Evolutionary conservation across 495 filamentous ascomycete species (phyloP), one percentile per base, ranked within the genome.

Genomic region (Lepraria neglecta): DNA sequence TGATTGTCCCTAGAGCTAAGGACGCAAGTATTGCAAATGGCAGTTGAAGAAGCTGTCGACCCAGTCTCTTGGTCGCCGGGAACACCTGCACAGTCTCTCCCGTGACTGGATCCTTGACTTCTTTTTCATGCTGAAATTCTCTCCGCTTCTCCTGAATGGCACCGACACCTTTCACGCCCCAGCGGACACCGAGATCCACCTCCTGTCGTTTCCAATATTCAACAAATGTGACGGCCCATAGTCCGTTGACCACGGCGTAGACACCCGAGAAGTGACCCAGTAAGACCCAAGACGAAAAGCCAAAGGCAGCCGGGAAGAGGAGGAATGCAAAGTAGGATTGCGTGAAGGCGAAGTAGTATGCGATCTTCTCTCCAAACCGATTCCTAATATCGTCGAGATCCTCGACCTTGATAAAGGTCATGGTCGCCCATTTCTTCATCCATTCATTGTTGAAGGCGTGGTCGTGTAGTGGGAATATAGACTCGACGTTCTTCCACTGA

Each of bases 171-270:
- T 88, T 87, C 12, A 96, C 92, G 27, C 91, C 88, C 94, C 94
- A 98, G 48, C 90, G 85, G 40, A 96, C 85, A 24, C 89, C 88
- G 12, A 97, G 77, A 71, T 98, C 95, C 14, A 87, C 78, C 72
- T 98, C 92, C 74, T 96, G 89, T 61, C 88, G 87, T 75, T 94
- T 96, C 94, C 94, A 98, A 71, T 90, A 96, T 73, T 98, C 94
- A 44, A 95, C 87, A 68, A 98, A 97, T 24, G 92, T 75, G 2
- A 95, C 84, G 57, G 87, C 87, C 92, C 92, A 96, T 5, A 97
- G 76, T 35, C 83, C 84, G 70, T 88, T 95, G 45, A 89, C 81
- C 12, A 92, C 68, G 3, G 88, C 88, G 66, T 96, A 98, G 44
- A 92, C 74, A 62, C 84, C 81, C 4, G 92, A 97, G 72, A 87